Base-by-base conservation (phyloP, 164 flowering plant genomes). In the Taxillus chinensis region DNA sequence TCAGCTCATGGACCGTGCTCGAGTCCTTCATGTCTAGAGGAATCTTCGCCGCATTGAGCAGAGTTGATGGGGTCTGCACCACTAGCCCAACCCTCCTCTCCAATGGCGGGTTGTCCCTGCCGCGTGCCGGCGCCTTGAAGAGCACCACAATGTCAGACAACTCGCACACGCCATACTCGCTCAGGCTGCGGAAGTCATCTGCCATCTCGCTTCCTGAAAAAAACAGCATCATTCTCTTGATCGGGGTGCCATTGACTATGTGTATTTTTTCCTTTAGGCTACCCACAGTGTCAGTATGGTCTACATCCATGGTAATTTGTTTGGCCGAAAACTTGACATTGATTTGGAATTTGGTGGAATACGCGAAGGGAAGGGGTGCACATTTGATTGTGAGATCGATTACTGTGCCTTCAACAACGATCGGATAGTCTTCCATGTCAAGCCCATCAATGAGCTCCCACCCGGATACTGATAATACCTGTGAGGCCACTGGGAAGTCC, bases 231-330 rank as follows among this genome's bases (percentile, higher is more conserved):
- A 82, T 73, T 63, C 82, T 70, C 50, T 69, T 77, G 16, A 83
- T 77, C 0, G 95, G 86, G 3, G 82, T 73, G 1, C 86, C 84
- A n/a, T 84, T 82, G 8, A 84, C 61, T 9, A 83, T 80, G 68
- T 87, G 89, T 45, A 90, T 84, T 57, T 84, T 87, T 67, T 87
- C 92, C 67, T 86, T 90, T 14, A 86, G 64, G 66, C 85, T 83
- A 7, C 75, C 52, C 3, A 89, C 84, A 0, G 92, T 86, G 16
- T 90, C 95, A 8, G 82, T 74, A 67, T 51, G 60, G 13, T 83
- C 86, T 2, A 82, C 82, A 8, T 84, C 84, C 5, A 90, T 62
- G 17, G 39, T 64, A 11, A 83, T 63, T 46, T 71, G 68, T 64
- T 71, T 77, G 2, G 80, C 62, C 8, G 89, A 70, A n/a, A 81